Evolutionary conservation across 768 basidiomycete genomes (phyloP), one percentile per base, ranked within the genome.

Genomic region (Lyophyllum atratum): DNA sequence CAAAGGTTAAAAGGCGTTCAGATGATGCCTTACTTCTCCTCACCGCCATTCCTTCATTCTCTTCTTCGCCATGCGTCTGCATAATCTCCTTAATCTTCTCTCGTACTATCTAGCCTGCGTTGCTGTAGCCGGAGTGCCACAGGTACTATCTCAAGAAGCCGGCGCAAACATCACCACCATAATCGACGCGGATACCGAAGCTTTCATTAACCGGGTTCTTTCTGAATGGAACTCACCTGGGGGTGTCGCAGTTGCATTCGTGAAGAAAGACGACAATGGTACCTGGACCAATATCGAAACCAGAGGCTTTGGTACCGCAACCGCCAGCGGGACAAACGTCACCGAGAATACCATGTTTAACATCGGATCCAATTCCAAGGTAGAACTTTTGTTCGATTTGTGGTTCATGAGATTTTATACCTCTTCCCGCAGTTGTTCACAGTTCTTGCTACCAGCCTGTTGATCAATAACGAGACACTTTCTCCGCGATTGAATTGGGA

Each of bases 281-380:
- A 22, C 40, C 26, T 52, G 51, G 51, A 51, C 24, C 22, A 44
- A 52, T 21, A 62, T 73, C 29, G 72, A 73, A 53, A 67, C 66
- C n/a, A 69, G 68, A 57, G 71, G 70, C 0, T 72, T 69, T 44
- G 72, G 73, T 19, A 49, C 39, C 14, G 70, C 73, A 1, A 67
- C 60, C 14, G 52, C 58, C 1, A 64, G 64, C 29, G 69, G 67
- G 6, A 68, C 55, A 17, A 44, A 56, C 26, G 66, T 68, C 22
- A 68, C 68, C 10, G 60, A 64, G 37, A 63, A 70, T 22, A 69
- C 70, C 1, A 49, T 68, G 17, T 71, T 70, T 39, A 51, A 53
- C 40, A 71, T 74, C 17, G 71, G 65, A 0, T 74, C 72, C 24
- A 72, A 70, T 37, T 72, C 72, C 5, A 72, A 72, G 66, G 69